Evolutionary conservation across 345 rosid genomes (phyloP), one percentile per base, ranked within the genome.

Genomic region (Hibiscus syriacus): DNA sequence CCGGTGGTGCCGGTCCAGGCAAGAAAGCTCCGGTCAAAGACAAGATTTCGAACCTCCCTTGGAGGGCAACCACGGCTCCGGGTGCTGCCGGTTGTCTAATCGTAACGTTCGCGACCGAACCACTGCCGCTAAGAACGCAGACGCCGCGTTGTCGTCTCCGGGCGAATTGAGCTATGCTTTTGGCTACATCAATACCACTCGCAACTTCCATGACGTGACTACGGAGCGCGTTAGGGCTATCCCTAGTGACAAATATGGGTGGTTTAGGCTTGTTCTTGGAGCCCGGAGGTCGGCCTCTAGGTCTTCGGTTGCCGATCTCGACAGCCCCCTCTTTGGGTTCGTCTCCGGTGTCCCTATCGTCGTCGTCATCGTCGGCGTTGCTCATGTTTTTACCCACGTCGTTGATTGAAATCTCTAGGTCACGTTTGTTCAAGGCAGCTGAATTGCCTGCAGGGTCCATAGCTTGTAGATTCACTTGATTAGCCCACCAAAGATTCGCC

Each of bases 1-100:
- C 96, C 2, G 93, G 93, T 17, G 96, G 96, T n/a, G 93, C 79
- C 2, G 96, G 96, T 16, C 96, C 96, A 0, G 96, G 96, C 22
- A 90, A 75, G 63, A 90, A 90, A 17, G 96, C 84, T 19, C 96
- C 96, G 0, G 91, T 85, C 64, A 90, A 78, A 0, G 93, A 90
- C 73, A 90, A 68, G 70, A 90, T 87, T 69, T 87, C 96, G 8
- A 90, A 87, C 80, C 96, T 80, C 0, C 96, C 96, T 23, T 84
- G 93, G 17, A 90, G 90, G 0, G 87, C 85, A 30, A 90, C 88
- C 0, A 86, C 85, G 0, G 93, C 85, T 10, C 89, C 89, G 0
- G 96, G 88, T 1, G 96, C 87, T 36, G 91, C 82, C 0, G 93
- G 90, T 59, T 90, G 96, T 17, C 96, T 84, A 54, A 90, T 81